Evolutionary conservation across 176 grass and related monocot species (phyloP), one percentile per base, ranked within the genome.

Genomic region (Cocos nucifera): DNA sequence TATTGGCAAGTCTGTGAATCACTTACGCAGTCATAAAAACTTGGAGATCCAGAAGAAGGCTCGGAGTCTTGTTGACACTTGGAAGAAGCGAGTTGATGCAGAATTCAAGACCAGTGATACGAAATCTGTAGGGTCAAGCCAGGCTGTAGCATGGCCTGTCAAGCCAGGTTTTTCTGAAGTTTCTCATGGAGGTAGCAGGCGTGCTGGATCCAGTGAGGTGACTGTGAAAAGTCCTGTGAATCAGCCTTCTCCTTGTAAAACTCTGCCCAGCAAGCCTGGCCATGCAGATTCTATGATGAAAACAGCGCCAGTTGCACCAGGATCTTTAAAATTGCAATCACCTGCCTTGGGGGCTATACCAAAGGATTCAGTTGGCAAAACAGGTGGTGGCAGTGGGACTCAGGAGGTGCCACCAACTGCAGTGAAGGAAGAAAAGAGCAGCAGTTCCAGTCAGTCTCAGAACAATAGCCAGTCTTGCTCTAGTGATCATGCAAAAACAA

Each of bases 401-500:
- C 19, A 71, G 39, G 75, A 82, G 17, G 54, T 73, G 54, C 63
- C 55, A 50, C 48, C 77, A 44, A 28, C 54, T 24, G 19, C 71
- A 19, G 57, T 87, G 63, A 79, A 82, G 49, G 90, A 95, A 67
- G 90, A 95, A 72, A 95, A 89, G 82, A 89, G 90, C 50, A 84
- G 74, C 62, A 95, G 86, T 73, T 95, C 90, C 56, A 89, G 86
- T 63, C 90, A 95, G 61, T 95, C 86, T 15, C 67, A 76, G 35
- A 89, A 89, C 54, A 89, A 95, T 50, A 95, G 90, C 68, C 90
- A 95, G 60, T 89, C 90, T 44, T 87, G 85, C 49, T 89, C 85
- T 20, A 86, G 85, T 24, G 89, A 95, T 79, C 85, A 79, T 66
- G 76, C 72, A n/a, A 90, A 82, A 79, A 72, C 79, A 62, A 30